Base-by-base conservation (phyloP, 108 stramenopile species). In the Skeletonema marinoi region DNA sequence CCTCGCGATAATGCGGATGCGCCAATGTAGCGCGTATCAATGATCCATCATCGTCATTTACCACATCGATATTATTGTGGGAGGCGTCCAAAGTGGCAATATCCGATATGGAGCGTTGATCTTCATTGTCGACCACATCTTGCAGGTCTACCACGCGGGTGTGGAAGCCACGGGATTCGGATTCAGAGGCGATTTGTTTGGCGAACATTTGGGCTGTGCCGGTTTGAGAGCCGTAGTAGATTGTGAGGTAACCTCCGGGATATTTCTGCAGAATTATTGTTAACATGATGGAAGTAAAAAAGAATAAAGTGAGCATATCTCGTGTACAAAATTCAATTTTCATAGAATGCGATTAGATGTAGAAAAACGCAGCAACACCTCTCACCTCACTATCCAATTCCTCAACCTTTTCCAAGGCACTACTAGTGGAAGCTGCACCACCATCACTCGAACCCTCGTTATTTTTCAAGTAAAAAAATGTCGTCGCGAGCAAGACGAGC, bases 151-250 rank as follows among this genome's bases (percentile, higher is more conserved):
- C 74, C 10, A 95, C 88, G 9, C 87, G 68, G 3, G 89, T 80
- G 16, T 77, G 70, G 70, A 99, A 98, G 10, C 99, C 98, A 39
- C 88, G 87, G 19, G 84, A 81, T 42, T 69, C 81, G 9, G 84
- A 92, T 58, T 98, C 97, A 1, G 80, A 71, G 48, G 89, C 94
- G 12, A 99, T 64, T 63, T 86, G 88, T 60, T 93, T 86, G 13
- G 98, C 97, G 84, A 97, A 98, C 60, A 95, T 92, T 78, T 99
- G 97, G 32, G 99, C 95, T 0, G 99, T 99, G 42, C 99, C 99
- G 21, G 99, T 99, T 84, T 99, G 98, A 19, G 92, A 94, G 25
- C 96, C 99, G 81, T 93, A 99, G 80, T 96, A 98, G 41, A 98
- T 74, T 19, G 84, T 86, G 6, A 97, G 78, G 10, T 84, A 64